Evolutionary conservation across 148 eudicot genomes (phyloP).

Genomic region (Chenopodium formosanum): DNA sequence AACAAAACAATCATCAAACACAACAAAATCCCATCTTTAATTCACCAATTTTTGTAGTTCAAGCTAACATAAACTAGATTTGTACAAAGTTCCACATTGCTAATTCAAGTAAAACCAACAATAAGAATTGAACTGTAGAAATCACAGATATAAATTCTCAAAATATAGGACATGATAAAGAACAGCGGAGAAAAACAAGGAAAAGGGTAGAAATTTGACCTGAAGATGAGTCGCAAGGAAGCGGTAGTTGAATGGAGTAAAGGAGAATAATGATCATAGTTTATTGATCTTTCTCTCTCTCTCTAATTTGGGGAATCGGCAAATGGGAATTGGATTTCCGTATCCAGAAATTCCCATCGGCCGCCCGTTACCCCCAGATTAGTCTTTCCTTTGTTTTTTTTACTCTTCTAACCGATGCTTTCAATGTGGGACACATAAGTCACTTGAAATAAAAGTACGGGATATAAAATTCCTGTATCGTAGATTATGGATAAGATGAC

Average conservation of each 20-base stretch:
- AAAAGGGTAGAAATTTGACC: not conserved
- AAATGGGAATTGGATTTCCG: not conserved
- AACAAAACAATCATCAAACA: not conserved
- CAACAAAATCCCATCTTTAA: conserved; percentile 1
- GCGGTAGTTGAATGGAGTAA: not conserved
- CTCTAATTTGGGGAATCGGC: not conserved
- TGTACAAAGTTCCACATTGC: not conserved
- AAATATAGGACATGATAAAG: not conserved
- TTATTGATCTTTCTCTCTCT: not conserved
- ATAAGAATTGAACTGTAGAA: not conserved
- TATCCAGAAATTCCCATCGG: not conserved
- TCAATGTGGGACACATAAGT: not conserved
- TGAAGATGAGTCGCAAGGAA: conserved; percentile 12
- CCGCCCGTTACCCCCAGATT: not conserved
- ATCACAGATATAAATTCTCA: not conserved
- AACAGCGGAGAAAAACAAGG: not conserved
- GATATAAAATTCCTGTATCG: too few relatives aligned
- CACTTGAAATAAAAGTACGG: too few relatives aligned
- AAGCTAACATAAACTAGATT: not conserved
- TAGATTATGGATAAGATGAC: too few relatives aligned
- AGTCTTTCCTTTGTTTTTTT: not conserved
- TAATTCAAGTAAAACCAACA: not conserved
- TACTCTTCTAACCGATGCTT: not conserved
- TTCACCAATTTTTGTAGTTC: not conserved
- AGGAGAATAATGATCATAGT: not conserved